A percentile compares a stretch with the other conserved stretches of the same genome.
Conservation (phyloP, 2,329 filamentous ascomycete genomes). For the Aureobasidium subglaciale region DNA sequence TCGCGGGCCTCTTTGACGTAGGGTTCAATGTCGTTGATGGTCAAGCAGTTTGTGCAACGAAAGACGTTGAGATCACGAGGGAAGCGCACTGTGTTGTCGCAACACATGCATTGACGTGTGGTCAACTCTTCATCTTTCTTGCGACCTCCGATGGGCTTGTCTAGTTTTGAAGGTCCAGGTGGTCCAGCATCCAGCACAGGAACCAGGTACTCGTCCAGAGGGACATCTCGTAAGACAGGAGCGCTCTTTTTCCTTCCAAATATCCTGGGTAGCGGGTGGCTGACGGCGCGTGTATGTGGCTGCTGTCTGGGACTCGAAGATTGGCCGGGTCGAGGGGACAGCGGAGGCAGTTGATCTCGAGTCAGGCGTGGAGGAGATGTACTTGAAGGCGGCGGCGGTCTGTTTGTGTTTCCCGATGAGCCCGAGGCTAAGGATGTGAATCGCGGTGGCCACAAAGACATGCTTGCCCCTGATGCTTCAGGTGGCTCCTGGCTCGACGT, state of each 20-base stretch:
- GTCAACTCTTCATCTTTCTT: slow-evolving; percentile 47
- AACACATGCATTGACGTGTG: slow-evolving; percentile 77
- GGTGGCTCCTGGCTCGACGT: not conserved
- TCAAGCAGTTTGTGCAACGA: slow-evolving; percentile 75
- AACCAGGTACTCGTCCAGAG: slow-evolving; percentile 37
- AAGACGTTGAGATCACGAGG: slow-evolving; percentile 66
- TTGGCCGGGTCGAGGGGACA: not conserved
- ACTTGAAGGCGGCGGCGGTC: not conserved
- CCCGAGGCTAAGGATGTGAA: slow-evolving; percentile 14
- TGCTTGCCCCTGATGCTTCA: slow-evolving; percentile 3
- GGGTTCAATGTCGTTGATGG: slow-evolving; percentile 65
- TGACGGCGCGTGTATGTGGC: slow-evolving; percentile 31
- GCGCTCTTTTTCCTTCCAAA: slow-evolving; percentile 53
- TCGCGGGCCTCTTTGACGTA: slow-evolving; percentile 4
- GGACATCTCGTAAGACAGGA: slow-evolving; percentile 16
- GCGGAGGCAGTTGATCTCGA: not conserved
- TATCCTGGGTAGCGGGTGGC: slow-evolving; percentile 69
- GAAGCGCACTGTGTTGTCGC: slow-evolving; percentile 73
- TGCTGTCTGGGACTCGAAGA: slow-evolving; percentile 9
- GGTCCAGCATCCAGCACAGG: slow-evolving; percentile 30
- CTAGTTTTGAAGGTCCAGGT: slow-evolving; percentile 20
- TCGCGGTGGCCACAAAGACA: slow-evolving; percentile 21
- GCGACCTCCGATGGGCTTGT: slow-evolving; percentile 25
- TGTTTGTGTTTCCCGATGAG: not conserved
- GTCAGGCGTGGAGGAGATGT: not conserved